Percentiles rank a stretch among this genome's conserved stretches.
Conservation (phyloP, 2,329 filamentous ascomycete species). For the Elsinoe fawcettii region DNA sequence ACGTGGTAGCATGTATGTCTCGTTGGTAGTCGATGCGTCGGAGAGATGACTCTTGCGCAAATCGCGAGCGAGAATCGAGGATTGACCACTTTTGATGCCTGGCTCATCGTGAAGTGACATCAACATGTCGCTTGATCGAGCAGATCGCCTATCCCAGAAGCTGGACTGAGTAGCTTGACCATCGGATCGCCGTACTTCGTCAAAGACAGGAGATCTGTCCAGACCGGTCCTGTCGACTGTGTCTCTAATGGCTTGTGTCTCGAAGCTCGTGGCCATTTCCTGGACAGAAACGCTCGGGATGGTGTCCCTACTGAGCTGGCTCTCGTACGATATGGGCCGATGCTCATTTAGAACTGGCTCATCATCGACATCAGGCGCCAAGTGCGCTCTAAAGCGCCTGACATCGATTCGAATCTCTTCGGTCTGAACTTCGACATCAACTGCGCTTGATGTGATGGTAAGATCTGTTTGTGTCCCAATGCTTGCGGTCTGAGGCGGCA, state of each 20-base stretch:
- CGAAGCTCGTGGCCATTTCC: constrained; percentile 11
- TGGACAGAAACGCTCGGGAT: constrained; percentile 13
- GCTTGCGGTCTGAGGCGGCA: constrained; percentile 75
- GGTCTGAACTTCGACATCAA: constrained; percentile 66
- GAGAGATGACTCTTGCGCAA: constrained; percentile 6
- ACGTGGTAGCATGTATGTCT: background rate
- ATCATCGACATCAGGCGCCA: background rate
- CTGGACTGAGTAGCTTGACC: background rate
- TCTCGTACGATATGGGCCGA: constrained; percentile 1
- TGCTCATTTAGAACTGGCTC: background rate
- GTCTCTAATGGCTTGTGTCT: background rate
- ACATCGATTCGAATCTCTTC: constrained; percentile 82
- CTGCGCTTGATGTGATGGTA: constrained; percentile 38
- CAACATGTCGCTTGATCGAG: constrained; percentile 8
- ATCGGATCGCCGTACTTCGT: background rate
- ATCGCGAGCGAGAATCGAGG: constrained; percentile 8
- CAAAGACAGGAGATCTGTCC: constrained; percentile 1
- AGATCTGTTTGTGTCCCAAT: constrained; percentile 70
- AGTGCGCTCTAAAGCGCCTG: constrained; percentile 1
- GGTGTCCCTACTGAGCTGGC: constrained; percentile 2
- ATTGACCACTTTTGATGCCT: constrained; percentile 13
- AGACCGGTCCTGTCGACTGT: constrained; percentile 1
- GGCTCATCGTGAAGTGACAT: constrained; percentile 7
- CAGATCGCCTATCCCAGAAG: constrained; percentile 9
- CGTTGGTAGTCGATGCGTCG: background rate